Evolutionary conservation across 371 early-diverging fungal species (phyloP).

Genomic region (Rhizopus arrhizus): DNA sequence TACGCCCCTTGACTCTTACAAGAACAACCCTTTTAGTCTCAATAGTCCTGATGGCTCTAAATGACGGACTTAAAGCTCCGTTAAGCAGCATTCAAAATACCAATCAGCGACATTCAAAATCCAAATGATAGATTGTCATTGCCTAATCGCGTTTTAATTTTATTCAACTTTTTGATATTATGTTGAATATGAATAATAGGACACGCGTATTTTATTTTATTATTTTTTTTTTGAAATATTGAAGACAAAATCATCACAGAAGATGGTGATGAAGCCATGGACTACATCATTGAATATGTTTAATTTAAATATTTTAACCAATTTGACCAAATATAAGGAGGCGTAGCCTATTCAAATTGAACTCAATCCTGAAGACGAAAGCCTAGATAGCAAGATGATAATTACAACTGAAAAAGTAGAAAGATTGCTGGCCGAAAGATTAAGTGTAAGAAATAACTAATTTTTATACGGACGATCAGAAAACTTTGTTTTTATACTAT

Average conservation of each 20-base stretch:
- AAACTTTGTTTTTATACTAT: conserved; percentile 11
- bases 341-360: background rate
- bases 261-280: conserved; percentile 9
- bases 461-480: conserved; percentile 10
- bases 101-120: too few species aligned
- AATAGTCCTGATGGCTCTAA: too few species aligned
- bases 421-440: background rate
- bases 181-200: too few species aligned
- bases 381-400: background rate
- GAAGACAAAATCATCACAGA: conserved; percentile 6
- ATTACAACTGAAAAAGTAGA: conserved; percentile 5
- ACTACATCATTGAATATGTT: background rate
- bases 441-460: background rate
- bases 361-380: conserved; percentile 4
- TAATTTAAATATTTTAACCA: conserved; percentile 1
- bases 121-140: too few species aligned
- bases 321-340: conserved; percentile 1
- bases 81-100: too few species aligned
- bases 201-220: conserved; percentile 5
- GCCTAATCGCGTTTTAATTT: too few species aligned
- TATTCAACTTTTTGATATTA: too few species aligned
- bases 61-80: too few species aligned
- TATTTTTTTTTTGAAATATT: too few species aligned
- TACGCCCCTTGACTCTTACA: too few species aligned
- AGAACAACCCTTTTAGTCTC: too few species aligned